Evolutionary conservation across 2,329 filamentous ascomycete genomes (phyloP).

Genomic region (Scytalidium lignicola): DNA sequence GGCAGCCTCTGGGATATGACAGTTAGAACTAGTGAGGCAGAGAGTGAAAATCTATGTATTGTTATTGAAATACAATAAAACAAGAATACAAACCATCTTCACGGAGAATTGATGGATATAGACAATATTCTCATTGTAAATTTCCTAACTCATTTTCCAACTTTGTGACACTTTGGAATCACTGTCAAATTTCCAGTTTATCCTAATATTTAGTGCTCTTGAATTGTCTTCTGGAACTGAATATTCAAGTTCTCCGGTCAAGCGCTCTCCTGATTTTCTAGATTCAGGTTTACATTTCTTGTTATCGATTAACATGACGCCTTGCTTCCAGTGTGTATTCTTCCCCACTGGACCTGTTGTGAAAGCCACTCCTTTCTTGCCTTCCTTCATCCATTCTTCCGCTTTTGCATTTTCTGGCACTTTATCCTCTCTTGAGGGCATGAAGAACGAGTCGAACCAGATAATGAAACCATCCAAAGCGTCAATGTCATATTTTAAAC

Average conservation of each 20-base stretch:
- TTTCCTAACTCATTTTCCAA: constrained; percentile 28
- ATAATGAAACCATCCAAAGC: constrained; percentile 80
- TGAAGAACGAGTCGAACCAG: constrained; percentile 95
- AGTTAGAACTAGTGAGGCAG: constrained; percentile 18
- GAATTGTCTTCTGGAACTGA: constrained; percentile 63
- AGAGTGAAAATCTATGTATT: not conserved
- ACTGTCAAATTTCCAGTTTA: constrained; percentile 48
- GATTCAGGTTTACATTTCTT: constrained; percentile 39
- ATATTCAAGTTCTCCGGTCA: constrained; percentile 67
- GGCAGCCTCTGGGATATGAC: constrained; percentile 18
- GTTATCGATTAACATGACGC: constrained; percentile 63
- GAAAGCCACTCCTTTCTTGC: constrained; percentile 67
- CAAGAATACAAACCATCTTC: not conserved
- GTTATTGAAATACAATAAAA: not conserved
- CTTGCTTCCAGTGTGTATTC: constrained; percentile 89
- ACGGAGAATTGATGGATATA: not conserved
- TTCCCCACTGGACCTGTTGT: constrained; percentile 75
- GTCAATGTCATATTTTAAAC: constrained; percentile 56
- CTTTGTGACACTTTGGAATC: constrained; percentile 20
- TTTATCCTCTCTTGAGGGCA: constrained; percentile 48
- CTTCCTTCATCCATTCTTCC: constrained; percentile 53
- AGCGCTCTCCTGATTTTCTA: constrained; percentile 47
- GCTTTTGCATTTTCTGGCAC: constrained; percentile 51
- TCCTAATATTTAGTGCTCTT: constrained; percentile 60
- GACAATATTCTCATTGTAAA: not conserved